Evolutionary conservation across 495 filamentous ascomycete species (phyloP).

Genomic region (Choiromyces venosus): DNA sequence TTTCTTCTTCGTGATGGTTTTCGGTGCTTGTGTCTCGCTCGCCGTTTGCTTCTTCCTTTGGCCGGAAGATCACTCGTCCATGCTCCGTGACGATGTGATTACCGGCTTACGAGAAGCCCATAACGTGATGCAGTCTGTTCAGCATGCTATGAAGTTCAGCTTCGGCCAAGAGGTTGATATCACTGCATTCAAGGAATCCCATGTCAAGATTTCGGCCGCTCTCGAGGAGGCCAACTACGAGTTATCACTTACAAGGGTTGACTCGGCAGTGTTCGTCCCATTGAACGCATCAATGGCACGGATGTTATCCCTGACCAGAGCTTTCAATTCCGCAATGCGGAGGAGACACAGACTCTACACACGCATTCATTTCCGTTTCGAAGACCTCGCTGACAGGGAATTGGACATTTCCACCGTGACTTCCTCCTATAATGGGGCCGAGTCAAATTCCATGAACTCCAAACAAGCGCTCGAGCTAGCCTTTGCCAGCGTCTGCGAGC

Average conservation of each 20-base stretch:
- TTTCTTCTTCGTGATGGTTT: conserved; percentile 38
- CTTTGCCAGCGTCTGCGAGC: conserved; percentile 13
- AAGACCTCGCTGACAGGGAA: conserved; percentile 12
- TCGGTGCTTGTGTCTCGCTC: conserved; percentile 36
- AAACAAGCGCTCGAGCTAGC: conserved; percentile 18
- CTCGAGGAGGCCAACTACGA: conserved; percentile 37
- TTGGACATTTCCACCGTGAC: conserved; percentile 17
- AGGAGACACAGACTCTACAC: conserved; percentile 30
- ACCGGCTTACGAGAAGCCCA: conserved; percentile 24
- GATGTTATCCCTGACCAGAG: conserved; percentile 26
- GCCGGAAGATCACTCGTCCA: conserved; percentile 39
- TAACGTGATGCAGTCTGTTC: conserved; percentile 19
- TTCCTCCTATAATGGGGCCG: background rate
- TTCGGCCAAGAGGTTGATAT: conserved; percentile 29
- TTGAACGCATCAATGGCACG: conserved; percentile 19
- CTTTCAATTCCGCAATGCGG: conserved; percentile 38
- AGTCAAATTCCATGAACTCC: conserved; percentile 1
- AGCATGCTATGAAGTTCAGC: conserved; percentile 14
- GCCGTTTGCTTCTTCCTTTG: conserved; percentile 31
- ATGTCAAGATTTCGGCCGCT: conserved; percentile 27
- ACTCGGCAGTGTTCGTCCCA: conserved; percentile 31
- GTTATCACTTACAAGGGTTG: conserved; percentile 35
- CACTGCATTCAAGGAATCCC: conserved; percentile 26
- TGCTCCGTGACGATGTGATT: conserved; percentile 24
- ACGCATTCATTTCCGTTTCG: conserved; percentile 17